Evolutionary conservation across 176 grass and related monocot species (phyloP).

Genomic region (Carex cristatella): DNA sequence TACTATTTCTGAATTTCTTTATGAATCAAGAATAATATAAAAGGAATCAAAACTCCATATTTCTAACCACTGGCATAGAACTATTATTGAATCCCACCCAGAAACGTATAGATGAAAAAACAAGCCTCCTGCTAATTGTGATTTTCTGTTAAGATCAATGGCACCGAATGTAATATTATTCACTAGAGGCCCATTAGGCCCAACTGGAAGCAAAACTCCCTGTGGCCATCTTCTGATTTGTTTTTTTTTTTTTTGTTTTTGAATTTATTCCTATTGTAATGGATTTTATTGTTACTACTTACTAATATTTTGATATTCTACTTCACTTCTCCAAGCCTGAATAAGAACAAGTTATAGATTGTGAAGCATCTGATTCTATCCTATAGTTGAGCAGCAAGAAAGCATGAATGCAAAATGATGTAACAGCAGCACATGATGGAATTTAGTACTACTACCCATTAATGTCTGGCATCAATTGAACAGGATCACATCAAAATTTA

Average conservation of each 20-base stretch:
- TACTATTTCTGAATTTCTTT: not conserved
- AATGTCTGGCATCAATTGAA: constrained; percentile 16
- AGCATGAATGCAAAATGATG: constrained; percentile 2
- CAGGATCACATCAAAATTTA: not conserved
- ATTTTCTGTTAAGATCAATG: no score
- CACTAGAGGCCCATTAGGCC: not conserved
- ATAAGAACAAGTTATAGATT: not conserved
- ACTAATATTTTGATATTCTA: not conserved
- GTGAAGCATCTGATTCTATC: constrained; percentile 6
- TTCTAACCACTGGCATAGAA: not conserved
- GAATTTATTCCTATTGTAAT: not conserved
- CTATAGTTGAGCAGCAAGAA: not conserved
- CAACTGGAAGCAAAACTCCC: not conserved
- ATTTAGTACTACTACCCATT: constrained; percentile 6
- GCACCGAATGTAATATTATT: no score
- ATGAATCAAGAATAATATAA: not conserved
- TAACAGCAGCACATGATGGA: not conserved
- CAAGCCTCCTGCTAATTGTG: not conserved
- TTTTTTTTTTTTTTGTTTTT: not conserved
- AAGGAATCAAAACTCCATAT: not conserved
- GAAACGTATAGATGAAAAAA: not conserved
- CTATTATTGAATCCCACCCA: not conserved
- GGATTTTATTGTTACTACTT: not conserved
- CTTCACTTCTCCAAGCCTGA: not conserved
- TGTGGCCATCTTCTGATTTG: not conserved